phyloP scores from a whole-genome alignment of 148 eudicot genomes.

The Rhododendron henanense region DNA sequence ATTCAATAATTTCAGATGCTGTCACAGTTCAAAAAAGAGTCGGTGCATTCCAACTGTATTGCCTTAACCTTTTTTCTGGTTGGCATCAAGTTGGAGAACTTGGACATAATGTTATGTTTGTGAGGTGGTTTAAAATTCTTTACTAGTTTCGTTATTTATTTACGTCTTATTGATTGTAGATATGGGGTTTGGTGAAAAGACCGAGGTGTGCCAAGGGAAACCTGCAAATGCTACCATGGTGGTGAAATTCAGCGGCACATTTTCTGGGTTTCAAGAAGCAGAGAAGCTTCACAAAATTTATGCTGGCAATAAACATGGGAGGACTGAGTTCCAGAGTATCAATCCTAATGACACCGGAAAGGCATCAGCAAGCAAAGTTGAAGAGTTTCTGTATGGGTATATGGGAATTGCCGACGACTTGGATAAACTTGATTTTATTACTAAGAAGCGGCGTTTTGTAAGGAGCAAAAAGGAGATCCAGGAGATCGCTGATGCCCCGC shows the following conservation, averaged over 20 bases:
- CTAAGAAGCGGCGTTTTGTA: constrained; percentile 35
- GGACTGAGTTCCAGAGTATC: constrained; percentile 33
- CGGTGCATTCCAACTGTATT: background rate
- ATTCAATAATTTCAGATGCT: background rate
- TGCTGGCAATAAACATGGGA: constrained; percentile 39
- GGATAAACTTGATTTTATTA: constrained; percentile 39
- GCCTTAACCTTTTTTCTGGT: background rate
- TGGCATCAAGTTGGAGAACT: background rate
- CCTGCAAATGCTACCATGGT: constrained; percentile 39
- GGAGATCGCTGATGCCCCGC: constrained; percentile 17
- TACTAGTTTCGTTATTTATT: background rate
- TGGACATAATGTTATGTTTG: too few relatives aligned
- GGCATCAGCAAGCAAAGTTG: constrained; percentile 18
- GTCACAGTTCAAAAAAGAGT: background rate
- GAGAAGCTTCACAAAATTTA: constrained; percentile 42
- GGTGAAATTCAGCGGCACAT: constrained; percentile 43
- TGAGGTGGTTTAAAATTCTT: background rate
- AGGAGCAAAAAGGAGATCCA: constrained; percentile 54
- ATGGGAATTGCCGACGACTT: constrained; percentile 50
- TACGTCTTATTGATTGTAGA: constrained; percentile 20
- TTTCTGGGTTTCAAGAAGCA: constrained; percentile 56
- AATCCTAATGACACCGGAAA: constrained; percentile 6
- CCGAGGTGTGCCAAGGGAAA: constrained; percentile 38
- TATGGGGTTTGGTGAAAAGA: constrained; percentile 44
- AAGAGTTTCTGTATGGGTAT: constrained; percentile 38